A percentile compares a stretch with the other conserved stretches of the same genome.
These are phyloP conservation scores for Gossypium aridum DNA, from an alignment of 441 rosid genomes.

Conservation along the genomic window DNA sequence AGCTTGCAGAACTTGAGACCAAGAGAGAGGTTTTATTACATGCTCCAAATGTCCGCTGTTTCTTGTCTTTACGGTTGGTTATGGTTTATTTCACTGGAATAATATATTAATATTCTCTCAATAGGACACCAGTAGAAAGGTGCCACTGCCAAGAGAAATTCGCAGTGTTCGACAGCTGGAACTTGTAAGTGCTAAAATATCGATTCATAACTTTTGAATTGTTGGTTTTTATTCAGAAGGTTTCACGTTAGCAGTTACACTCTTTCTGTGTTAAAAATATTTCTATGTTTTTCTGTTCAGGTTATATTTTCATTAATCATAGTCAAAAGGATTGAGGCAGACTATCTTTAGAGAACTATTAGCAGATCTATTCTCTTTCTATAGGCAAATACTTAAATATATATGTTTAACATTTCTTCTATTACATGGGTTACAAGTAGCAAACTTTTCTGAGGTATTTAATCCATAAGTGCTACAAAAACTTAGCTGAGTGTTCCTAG, in stretches of 20 bases:
- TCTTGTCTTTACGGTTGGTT: conserved; percentile 15
- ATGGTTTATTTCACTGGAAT: conserved; percentile 1
- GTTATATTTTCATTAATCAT: neutral
- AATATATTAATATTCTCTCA: conserved; percentile 20
- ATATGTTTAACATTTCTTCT: neutral
- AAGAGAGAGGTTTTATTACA: conserved; percentile 82
- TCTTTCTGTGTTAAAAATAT: neutral
- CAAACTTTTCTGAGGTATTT: no score
- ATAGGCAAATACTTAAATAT: neutral
- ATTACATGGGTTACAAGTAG: no score
- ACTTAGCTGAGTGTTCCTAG: no score
- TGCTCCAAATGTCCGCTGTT: conserved; percentile 13
- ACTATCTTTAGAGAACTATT: neutral
- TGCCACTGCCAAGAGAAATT: conserved; percentile 81
- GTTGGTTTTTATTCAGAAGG: neutral
- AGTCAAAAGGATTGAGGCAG: neutral
- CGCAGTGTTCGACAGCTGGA: conserved; percentile 79
- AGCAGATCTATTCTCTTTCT: conserved; percentile 1
- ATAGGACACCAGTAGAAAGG: conserved; percentile 73
- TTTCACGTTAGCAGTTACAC: neutral
- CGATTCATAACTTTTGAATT: neutral
- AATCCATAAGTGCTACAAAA: no score
- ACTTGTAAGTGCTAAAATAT: conserved; percentile 53
- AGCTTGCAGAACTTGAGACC: conserved; percentile 96
- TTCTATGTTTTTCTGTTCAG: neutral